phyloP scores from a whole-genome alignment of 2,329 filamentous ascomycete species.

The Aureobasidium sp. region DNA sequence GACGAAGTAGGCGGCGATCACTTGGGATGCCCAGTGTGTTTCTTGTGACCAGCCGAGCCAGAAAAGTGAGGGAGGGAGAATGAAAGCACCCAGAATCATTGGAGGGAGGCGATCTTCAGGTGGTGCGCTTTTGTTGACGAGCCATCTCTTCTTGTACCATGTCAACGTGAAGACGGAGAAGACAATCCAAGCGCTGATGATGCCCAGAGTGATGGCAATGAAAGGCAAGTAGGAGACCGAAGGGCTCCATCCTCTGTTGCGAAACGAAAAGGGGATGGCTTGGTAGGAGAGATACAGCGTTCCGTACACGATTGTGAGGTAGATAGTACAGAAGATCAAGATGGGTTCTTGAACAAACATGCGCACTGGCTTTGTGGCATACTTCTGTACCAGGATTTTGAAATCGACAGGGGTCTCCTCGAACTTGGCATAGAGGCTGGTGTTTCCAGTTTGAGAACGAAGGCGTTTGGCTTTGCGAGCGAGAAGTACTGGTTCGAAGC shows the following conservation, averaged over 20 bases:
- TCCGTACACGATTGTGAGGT: slow-evolving; percentile 27
- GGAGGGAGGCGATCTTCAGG: slow-evolving; percentile 40
- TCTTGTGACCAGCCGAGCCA: slow-evolving; percentile 43
- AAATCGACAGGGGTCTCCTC: slow-evolving; percentile 35
- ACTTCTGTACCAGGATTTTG: slow-evolving; percentile 33
- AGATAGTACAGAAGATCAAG: slow-evolving; percentile 38
- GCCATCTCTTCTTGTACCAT: slow-evolving; percentile 18
- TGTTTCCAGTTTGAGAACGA: slow-evolving; percentile 40
- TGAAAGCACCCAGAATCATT: slow-evolving; percentile 43
- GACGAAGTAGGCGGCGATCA: slow-evolving; percentile 33
- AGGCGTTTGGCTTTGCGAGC: slow-evolving; percentile 39
- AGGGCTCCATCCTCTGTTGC: slow-evolving; percentile 32
- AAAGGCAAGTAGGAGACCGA: slow-evolving; percentile 36
- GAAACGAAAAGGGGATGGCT: slow-evolving; percentile 40
- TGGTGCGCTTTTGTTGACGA: slow-evolving; percentile 12
- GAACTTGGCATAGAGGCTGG: slow-evolving; percentile 36
- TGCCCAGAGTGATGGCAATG: slow-evolving; percentile 33
- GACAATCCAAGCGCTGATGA: slow-evolving; percentile 25
- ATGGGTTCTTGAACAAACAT: slow-evolving; percentile 44
- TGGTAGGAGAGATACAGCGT: slow-evolving; percentile 39
- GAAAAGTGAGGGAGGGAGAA: slow-evolving; percentile 40
- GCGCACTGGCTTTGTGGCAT: slow-evolving; percentile 29
- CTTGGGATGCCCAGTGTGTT: slow-evolving; percentile 36
- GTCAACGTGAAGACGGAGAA: slow-evolving; percentile 28
- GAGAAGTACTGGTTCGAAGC: slow-evolving; percentile 42